Evolutionary conservation across 192 early-diverging fungal species (phyloP).

Genomic region (Fimicolochytrium jonesii): DNA sequence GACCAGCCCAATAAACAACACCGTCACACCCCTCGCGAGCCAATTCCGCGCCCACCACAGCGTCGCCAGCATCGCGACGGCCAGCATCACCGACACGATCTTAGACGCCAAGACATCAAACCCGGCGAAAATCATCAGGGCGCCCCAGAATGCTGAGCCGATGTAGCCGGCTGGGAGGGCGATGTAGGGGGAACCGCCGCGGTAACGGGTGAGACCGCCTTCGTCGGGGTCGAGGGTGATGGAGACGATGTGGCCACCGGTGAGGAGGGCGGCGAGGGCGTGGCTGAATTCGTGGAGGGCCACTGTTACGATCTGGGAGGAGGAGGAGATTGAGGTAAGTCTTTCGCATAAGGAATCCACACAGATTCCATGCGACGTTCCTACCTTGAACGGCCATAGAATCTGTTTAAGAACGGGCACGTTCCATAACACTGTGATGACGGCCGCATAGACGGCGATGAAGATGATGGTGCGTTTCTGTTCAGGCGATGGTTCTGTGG

Average conservation of each 20-base stretch:
- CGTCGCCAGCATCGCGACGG: conserved; percentile 73
- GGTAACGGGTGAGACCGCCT: conserved; percentile 83
- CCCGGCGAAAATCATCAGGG: conserved; percentile 88
- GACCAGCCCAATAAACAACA: conserved; percentile 79
- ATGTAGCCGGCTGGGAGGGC: conserved; percentile 88
- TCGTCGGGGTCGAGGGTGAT: conserved; percentile 91
- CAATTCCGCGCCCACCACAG: conserved; percentile 89
- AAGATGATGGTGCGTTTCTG: conserved; percentile 49
- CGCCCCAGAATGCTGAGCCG: conserved; percentile 82
- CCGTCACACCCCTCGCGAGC: conserved; percentile 74
- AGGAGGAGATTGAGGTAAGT: neutral
- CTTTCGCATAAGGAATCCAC: too few relatives aligned
- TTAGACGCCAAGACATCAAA: conserved; percentile 88
- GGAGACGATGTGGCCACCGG: conserved; percentile 83
- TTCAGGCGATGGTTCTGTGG: conserved; percentile 26
- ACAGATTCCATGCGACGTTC: conserved; percentile 8
- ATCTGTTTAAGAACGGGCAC: conserved; percentile 79
- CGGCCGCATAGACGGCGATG: conserved; percentile 39
- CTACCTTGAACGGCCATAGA: conserved; percentile 90
- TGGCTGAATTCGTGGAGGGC: conserved; percentile 95
- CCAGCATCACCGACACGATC: conserved; percentile 78
- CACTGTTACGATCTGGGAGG: conserved; percentile 72
- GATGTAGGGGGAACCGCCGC: conserved; percentile 74
- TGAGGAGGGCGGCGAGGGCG: conserved; percentile 77
- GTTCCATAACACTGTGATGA: conserved; percentile 65